Conservation (phyloP, 306 rosid genomes). For the Prunus kanzakura region DNA sequence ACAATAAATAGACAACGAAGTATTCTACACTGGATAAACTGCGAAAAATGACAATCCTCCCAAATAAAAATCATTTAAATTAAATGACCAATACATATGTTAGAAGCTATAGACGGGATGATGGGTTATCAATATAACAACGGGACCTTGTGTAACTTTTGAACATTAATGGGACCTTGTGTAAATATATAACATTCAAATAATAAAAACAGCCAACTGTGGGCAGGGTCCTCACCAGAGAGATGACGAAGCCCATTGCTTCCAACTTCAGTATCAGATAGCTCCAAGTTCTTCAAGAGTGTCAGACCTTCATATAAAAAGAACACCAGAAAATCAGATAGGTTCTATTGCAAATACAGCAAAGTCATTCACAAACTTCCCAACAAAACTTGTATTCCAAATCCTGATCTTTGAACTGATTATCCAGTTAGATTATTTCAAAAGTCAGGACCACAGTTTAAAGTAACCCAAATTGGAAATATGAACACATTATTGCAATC, state of each 20-base stretch:
- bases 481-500: neutral
- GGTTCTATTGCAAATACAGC: neutral
- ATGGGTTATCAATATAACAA: no score
- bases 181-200: neutral
- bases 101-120: no score
- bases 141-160: no score
- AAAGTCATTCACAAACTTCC: neutral
- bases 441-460: no score
- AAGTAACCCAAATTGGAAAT: neutral
- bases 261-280: conserved; percentile 74
- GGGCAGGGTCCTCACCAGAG: conserved; percentile 38
- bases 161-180: neutral
- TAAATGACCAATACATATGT: no score
- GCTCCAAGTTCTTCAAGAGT: conserved; percentile 55
- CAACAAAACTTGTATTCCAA: no score
- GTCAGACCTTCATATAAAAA: conserved; percentile 40
- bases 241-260: conserved; percentile 59
- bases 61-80: no score
- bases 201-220: neutral
- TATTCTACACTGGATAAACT: neutral
- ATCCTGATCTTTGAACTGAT: neutral
- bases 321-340: neutral
- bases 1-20: neutral
- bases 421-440: neutral
- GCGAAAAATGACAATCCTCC: no score